Evolutionary conservation across 371 early-diverging fungal species (phyloP).

Genomic region (Zancudomyces culisetae): DNA sequence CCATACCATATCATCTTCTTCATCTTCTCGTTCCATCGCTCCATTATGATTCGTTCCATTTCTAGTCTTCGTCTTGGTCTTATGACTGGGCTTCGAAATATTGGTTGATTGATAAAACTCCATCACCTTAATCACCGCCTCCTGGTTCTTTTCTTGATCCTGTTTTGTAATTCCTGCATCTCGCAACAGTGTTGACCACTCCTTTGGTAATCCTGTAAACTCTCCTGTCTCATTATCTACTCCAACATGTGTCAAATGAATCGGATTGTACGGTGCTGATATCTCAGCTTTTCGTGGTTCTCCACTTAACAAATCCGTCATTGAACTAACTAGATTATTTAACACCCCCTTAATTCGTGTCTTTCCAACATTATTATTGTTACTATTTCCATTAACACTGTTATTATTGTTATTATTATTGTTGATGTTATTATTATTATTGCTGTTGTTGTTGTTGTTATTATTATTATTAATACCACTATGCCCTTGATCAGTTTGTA

Average conservation of each 20-base stretch:
- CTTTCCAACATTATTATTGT: neutral
- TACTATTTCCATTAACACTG: no score
- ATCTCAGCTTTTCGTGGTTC: conserved; percentile 63
- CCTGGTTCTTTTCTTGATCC: conserved; percentile 86
- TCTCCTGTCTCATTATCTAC: conserved; percentile 80
- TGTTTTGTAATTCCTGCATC: conserved; percentile 87
- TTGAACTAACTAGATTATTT: conserved; percentile 24
- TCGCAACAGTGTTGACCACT: conserved; percentile 79
- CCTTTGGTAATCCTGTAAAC: conserved; percentile 80
- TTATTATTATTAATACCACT: conserved; percentile 4
- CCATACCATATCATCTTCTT: conserved; percentile 59
- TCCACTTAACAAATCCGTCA: conserved; percentile 23
- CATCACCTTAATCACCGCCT: conserved; percentile 86
- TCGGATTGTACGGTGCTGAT: conserved; percentile 88
- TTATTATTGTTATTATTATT: no score
- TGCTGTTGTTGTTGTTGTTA: conserved; percentile 11
- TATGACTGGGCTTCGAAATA: no score
- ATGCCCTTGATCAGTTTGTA: conserved; percentile 15
- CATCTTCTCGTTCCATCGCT: no score
- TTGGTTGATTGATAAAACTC: conserved; percentile 71
- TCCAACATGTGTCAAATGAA: conserved; percentile 89
- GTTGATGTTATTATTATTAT: no score
- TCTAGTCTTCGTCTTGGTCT: no score
- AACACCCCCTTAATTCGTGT: conserved; percentile 11
- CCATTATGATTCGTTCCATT: no score